Conservation (phyloP, 2,329 filamentous ascomycete species). For the Simplicillium aogashimaense region DNA sequence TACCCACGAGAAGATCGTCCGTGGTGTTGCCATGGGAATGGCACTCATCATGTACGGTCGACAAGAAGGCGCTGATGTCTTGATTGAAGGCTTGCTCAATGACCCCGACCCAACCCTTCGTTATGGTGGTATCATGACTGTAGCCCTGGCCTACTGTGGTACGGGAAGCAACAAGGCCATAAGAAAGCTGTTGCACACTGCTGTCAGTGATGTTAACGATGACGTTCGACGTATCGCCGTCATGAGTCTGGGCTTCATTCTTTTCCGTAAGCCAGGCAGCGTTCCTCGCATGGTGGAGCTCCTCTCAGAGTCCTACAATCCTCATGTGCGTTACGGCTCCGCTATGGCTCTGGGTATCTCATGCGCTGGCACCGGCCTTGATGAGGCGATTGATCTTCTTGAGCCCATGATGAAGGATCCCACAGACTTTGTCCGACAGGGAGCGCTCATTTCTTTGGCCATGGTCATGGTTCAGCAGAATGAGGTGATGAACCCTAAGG, state of each 20-base stretch:
- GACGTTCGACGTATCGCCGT: constrained; percentile 94
- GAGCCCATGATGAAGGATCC: constrained; percentile 99
- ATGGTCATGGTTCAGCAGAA: constrained; percentile 99
- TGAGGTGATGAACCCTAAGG: constrained; percentile 97
- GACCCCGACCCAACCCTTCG: constrained; percentile 89
- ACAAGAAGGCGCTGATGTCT: constrained; percentile 87
- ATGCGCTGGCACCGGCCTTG: constrained; percentile 88
- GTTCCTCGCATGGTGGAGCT: constrained; percentile 98
- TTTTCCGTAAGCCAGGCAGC: constrained; percentile 94
- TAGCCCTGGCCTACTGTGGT: constrained; percentile 93
- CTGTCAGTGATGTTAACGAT: constrained; percentile 96
- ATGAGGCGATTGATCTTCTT: constrained; percentile 91
- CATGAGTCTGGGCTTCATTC: constrained; percentile 95
- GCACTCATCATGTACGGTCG: constrained; percentile 96
- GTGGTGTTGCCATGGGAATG: constrained; percentile 92
- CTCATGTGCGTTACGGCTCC: constrained; percentile 93
- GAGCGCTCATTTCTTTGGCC: constrained; percentile 82
- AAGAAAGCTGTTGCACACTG: constrained; percentile 86
- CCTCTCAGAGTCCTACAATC: constrained; percentile 96
- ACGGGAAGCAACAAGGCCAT: constrained; percentile 98
- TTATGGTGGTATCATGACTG: constrained; percentile 98
- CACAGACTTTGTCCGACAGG: constrained; percentile 95
- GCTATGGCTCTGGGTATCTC: constrained; percentile 98
- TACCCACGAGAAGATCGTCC: constrained; percentile 97
- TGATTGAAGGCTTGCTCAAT: constrained; percentile 86